These are phyloP conservation scores for Serendipita sp. DNA, from an alignment of 768 basidiomycete genomes.

Conservation along the genomic window DNA sequence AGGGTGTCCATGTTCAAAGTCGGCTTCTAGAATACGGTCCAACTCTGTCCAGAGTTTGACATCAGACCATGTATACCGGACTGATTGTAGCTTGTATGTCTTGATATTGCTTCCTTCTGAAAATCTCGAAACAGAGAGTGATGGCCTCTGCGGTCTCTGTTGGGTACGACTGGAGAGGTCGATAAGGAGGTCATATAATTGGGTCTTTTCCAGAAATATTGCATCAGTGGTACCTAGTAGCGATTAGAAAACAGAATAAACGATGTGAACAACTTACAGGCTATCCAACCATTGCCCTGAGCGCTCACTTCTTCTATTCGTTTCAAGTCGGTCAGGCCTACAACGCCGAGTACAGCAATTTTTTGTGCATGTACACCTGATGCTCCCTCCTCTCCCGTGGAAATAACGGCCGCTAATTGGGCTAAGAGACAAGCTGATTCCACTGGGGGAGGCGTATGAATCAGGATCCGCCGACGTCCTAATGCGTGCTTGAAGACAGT, in stretches of 20 bases:
- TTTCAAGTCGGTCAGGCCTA: constrained; percentile 59
- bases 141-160: constrained; percentile 43
- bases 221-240: constrained; percentile 57
- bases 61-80: constrained; percentile 74
- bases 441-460: constrained; percentile 60
- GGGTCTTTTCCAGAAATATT: constrained; percentile 65
- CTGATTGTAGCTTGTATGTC: constrained; percentile 34
- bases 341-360: constrained; percentile 58
- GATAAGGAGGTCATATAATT: constrained; percentile 64
- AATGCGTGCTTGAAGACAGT: constrained; percentile 69
- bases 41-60: constrained; percentile 67
- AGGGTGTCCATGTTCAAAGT: constrained; percentile 11
- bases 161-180: constrained; percentile 51
- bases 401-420: constrained; percentile 43
- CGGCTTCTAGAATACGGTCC: constrained; percentile 37
- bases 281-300: constrained; percentile 62
- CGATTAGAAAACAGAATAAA: background rate
- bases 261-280: constrained; percentile 32
- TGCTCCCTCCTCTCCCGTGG: constrained; percentile 19
- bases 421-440: constrained; percentile 62
- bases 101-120: constrained; percentile 17
- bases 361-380: constrained; percentile 24
- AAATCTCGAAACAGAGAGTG: constrained; percentile 43
- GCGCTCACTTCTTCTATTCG: constrained; percentile 38
- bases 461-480: constrained; percentile 54